Evolutionary conservation across 495 filamentous ascomycete species (phyloP), one percentile per base, ranked within the genome.

Genomic region (Neurospora sp.): DNA sequence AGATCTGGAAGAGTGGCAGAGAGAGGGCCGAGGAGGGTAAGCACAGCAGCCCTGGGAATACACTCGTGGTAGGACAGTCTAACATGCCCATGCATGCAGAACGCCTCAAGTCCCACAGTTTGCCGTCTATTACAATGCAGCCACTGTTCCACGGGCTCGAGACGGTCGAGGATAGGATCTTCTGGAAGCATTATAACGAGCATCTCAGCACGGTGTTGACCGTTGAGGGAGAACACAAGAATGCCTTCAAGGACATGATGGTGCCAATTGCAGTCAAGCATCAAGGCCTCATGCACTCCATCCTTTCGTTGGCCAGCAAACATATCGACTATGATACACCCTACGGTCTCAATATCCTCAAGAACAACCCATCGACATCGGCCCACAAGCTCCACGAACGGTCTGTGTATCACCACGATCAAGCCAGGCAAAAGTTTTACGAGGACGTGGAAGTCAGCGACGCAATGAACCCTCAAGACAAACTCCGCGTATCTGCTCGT

Each of bases 231-330:
- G 92, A 96, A 78, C 88, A 92, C 75, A 91, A 90, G 71, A 96
- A 96, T 78, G 93, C 94, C 12, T 97, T 97, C 83, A 93, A 94
- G 77, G 91, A 93, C 74, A 91, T 96, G 80, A 85, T 97, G 69
- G 86, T 97, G 8, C 92, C 93, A 35, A 91, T 97, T 86, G 94
- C 94, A 0, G 88, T 93, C 14, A 86, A 90, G 71, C 92, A 97
- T 78, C 87, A 89, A 69, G 93, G 94, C 16, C 85, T 97, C 53
- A 97, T 97, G 94, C 94, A 97, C 80, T 96, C 93, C 40, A 89
- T 97, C 69, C 88, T 97, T 71, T 94, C 92, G 69, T 86, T 97
- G 7, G 92, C 94, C 9, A 92, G 92, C 70, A 94, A 91, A 70
- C 94, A 97, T 75, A 86, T 97, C 70, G 87, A 89, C 78, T 88